Evolutionary conservation across 23 red algal genomes (phyloP).

Genomic region (Agarophyton chilense): DNA sequence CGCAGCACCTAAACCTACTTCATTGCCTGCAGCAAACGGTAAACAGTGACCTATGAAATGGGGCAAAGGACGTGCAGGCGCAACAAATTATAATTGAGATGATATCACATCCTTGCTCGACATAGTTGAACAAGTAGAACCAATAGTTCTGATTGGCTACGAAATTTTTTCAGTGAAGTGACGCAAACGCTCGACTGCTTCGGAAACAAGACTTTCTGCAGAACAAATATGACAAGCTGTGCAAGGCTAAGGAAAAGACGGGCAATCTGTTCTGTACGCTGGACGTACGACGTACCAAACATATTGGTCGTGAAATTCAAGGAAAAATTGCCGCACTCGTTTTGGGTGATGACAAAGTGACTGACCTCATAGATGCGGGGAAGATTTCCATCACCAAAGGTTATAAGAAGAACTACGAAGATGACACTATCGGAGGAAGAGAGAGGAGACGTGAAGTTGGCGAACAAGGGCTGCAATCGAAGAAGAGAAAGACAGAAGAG

Average conservation of each 20-base stretch:
- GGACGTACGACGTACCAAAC: not conserved
- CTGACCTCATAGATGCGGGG: not conserved
- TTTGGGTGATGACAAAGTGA: too few species aligned
- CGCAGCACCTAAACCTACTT: not conserved
- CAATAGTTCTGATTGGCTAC: not conserved
- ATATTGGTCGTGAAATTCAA: too few species aligned
- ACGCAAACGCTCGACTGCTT: not conserved
- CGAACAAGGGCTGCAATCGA: not conserved
- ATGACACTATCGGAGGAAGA: not conserved
- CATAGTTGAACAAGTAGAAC: not conserved
- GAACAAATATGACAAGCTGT: slow-evolving; percentile 15
- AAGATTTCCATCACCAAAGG: not conserved
- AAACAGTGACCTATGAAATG: not conserved
- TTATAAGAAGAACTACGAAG: not conserved
- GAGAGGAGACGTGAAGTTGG: not conserved
- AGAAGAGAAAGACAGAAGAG: slow-evolving; percentile 1
- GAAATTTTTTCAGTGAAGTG: not conserved
- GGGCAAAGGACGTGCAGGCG: not conserved
- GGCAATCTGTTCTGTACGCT: not conserved
- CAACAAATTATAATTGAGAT: slow-evolving; percentile 10
- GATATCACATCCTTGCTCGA: too few species aligned
- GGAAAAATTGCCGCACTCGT: too few species aligned
- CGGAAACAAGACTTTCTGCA: not conserved
- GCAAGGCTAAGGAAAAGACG: slow-evolving; percentile 2
- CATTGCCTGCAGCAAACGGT: not conserved